Percentiles rank a stretch among this genome's conserved stretches.
These are phyloP conservation scores for Pichia californica DNA, from an alignment of 805 yeast species.

Conservation along the genomic window DNA sequence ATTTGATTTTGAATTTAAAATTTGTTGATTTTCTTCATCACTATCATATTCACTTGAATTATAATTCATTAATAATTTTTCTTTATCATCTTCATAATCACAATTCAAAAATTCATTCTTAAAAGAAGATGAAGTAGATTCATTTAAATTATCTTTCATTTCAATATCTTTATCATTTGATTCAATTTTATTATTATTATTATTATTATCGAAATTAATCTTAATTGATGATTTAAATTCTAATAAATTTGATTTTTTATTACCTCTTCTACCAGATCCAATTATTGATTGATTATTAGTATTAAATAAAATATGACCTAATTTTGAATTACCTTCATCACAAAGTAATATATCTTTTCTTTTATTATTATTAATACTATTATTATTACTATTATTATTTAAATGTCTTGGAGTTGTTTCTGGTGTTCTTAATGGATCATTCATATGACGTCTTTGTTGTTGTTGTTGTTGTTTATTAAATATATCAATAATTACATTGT, in stretches of 20 bases:
- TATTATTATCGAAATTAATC: conserved; percentile 22
- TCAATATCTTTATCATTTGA: conserved; percentile 10
- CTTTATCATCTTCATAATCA: conserved; percentile 2
- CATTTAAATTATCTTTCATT: not conserved
- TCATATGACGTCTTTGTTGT: not conserved
- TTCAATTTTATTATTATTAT: too few relatives aligned
- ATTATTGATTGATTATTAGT: conserved; percentile 26
- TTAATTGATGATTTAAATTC: conserved; percentile 19
- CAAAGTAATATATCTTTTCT: conserved; percentile 1
- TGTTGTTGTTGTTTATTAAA: not conserved
- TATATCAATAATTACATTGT: conserved; percentile 1
- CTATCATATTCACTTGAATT: conserved; percentile 9
- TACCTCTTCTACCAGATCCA: conserved; percentile 23
- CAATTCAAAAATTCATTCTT: conserved; percentile 1
- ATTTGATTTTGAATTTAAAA: not conserved
- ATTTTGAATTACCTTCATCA: conserved; percentile 1
- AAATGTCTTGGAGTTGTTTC: conserved; percentile 13
- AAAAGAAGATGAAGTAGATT: not conserved
- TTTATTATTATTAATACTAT: too few relatives aligned
- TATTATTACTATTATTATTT: too few relatives aligned
- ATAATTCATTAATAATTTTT: conserved; percentile 9
- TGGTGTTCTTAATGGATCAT: conserved; percentile 11
- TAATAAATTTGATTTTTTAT: conserved; percentile 4
- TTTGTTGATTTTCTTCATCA: conserved; percentile 4
- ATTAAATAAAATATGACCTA: conserved; percentile 15